Percentiles rank a stretch among this genome's conserved stretches.
phyloP scores from a whole-genome alignment of 345 rosid genomes.

The Balakata baccata region DNA sequence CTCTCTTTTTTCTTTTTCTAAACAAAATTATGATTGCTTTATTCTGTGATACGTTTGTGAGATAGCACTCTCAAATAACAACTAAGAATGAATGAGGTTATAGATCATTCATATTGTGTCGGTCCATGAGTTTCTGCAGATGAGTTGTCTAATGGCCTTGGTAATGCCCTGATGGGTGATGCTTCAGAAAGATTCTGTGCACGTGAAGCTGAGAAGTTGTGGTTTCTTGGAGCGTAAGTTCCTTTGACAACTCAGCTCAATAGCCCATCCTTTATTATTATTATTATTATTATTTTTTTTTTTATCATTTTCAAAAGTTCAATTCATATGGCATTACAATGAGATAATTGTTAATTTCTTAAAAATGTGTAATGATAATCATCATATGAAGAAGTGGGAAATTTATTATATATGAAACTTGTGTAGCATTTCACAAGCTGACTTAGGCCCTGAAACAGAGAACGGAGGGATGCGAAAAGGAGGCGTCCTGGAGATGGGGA shows the following conservation, averaged over 20 bases:
- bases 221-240: constrained; percentile 77
- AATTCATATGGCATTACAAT: neutral
- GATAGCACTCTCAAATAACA: neutral
- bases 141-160: constrained; percentile 39
- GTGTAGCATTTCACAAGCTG: neutral
- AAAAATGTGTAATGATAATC: neutral
- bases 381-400: no score
- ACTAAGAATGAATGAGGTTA: neutral
- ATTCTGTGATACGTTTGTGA: neutral
- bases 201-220: constrained; percentile 73
- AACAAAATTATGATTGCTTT: neutral
- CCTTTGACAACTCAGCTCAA: constrained; percentile 15
- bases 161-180: constrained; percentile 45
- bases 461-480: constrained; percentile 60
- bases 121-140: no score
- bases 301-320: neutral
- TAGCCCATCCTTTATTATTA: constrained; percentile 1
- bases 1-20: neutral
- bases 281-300: neutral
- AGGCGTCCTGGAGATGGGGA: constrained; percentile 66
- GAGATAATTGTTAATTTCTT: neutral
- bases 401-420: neutral
- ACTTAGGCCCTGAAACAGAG: constrained; percentile 40
- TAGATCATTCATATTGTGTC: no score
- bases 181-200: constrained; percentile 57